Evolutionary conservation across 352 stramenopile species (phyloP).

Genomic region (Globisporangium cederbergense): DNA sequence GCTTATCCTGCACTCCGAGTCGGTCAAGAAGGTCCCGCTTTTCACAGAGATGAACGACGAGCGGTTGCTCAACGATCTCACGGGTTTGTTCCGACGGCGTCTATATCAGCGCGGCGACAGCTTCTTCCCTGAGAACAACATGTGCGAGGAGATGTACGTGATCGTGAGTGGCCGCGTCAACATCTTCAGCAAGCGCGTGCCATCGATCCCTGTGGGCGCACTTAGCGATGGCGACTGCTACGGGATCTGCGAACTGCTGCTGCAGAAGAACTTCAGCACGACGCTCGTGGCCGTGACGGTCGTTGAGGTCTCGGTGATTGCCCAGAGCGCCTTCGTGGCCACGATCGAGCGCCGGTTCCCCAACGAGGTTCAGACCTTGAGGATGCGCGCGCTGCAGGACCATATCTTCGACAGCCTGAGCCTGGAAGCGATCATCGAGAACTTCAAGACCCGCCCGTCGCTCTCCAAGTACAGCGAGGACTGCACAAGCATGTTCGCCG

Average conservation of each 20-base stretch:
- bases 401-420: conserved; percentile 44
- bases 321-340: conserved; percentile 32
- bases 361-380: conserved; percentile 34
- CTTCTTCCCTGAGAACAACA: conserved; percentile 50
- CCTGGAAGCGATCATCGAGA: conserved; percentile 48
- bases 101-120: conserved; percentile 65
- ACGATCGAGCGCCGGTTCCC: conserved; percentile 53
- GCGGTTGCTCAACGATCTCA: conserved; percentile 58
- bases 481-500: conserved; percentile 59
- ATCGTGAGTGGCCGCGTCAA: conserved; percentile 60
- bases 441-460: conserved; percentile 36
- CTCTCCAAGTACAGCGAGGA: conserved; percentile 49
- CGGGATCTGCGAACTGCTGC: conserved; percentile 58
- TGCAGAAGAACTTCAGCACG: conserved; percentile 49
- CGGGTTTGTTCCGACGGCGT: conserved; percentile 58
- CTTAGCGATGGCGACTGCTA: conserved; percentile 58
- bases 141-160: conserved; percentile 74
- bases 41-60: conserved; percentile 59
- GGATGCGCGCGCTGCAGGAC: conserved; percentile 36
- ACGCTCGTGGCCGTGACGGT: conserved; percentile 49
- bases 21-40: conserved; percentile 52
- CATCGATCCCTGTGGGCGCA: conserved; percentile 40
- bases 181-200: conserved; percentile 41
- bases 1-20: conserved; percentile 62
- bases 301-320: conserved; percentile 56